A percentile compares a stretch with the other conserved stretches of the same genome.
phyloP scores from a whole-genome alignment of 495 filamentous ascomycete genomes.

The Penicillium cosmopolitanum region DNA sequence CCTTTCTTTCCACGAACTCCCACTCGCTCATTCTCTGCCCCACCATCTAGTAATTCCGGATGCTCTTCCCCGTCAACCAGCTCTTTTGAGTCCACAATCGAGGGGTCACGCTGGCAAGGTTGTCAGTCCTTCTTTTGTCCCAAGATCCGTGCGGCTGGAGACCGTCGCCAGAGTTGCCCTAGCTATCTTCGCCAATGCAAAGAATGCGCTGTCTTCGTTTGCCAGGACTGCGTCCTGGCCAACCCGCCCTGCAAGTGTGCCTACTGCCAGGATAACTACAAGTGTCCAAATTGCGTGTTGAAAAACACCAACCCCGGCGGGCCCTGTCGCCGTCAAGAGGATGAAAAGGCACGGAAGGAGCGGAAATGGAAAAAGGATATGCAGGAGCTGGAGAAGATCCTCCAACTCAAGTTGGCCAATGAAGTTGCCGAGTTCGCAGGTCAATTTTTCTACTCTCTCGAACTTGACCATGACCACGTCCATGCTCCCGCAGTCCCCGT shows the following conservation, averaged over 20 bases:
- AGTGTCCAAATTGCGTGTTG: slow-evolving; percentile 54
- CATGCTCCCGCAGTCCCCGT: slow-evolving; percentile 1
- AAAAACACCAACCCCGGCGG: slow-evolving; percentile 46
- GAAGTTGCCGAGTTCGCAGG: slow-evolving; percentile 50
- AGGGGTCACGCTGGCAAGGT: slow-evolving; percentile 53
- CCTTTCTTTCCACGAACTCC: slow-evolving; percentile 24
- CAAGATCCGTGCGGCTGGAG: slow-evolving; percentile 50
- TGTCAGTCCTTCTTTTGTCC: slow-evolving; percentile 63
- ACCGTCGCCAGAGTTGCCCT: slow-evolving; percentile 54
- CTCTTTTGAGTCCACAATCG: slow-evolving; percentile 44
- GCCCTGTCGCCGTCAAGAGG: slow-evolving; percentile 46
- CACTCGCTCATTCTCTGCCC: slow-evolving; percentile 38
- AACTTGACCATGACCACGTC: slow-evolving; percentile 18
- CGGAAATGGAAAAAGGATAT: slow-evolving; percentile 51
- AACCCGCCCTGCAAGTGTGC: slow-evolving; percentile 57
- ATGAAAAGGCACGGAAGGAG: slow-evolving; percentile 45
- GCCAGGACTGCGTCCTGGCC: slow-evolving; percentile 52
- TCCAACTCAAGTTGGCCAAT: slow-evolving; percentile 49
- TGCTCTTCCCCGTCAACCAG: slow-evolving; percentile 45
- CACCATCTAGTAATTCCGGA: slow-evolving; percentile 47
- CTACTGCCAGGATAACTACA: slow-evolving; percentile 55
- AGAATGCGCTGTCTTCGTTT: slow-evolving; percentile 59
- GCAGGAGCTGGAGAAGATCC: slow-evolving; percentile 45
- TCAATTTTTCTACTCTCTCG: slow-evolving; percentile 45
- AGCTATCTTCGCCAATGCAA: slow-evolving; percentile 56